Base-by-base conservation (phyloP, 208 protist species). In the Leishmania martiniquensis region DNA sequence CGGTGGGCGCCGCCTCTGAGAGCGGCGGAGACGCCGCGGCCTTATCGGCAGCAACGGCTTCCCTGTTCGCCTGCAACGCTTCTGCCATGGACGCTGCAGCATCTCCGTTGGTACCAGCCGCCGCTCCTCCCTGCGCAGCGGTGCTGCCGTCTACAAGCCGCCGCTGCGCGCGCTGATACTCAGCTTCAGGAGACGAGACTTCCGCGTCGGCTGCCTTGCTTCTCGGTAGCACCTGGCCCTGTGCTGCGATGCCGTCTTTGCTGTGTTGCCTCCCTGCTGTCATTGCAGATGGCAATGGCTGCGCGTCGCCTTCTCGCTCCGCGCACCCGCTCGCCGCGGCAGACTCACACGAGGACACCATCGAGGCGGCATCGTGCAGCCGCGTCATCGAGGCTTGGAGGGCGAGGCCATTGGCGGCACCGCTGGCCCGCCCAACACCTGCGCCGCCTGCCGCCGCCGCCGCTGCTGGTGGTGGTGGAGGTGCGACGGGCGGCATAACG, bases 21-120 rank as follows among this genome's bases (percentile, higher is more conserved):
- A 39, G 32, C 70, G 39, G 9, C 70, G 7, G 44, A 45, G 70
- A 5, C 44, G 47, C 6, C 22, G 65, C 42, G 65, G 42, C 47
- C 44, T 73, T n/a, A 25, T n/a, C 47, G 60, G 51, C 12, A 69
- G 29, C 25, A 32, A 34, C 66, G 47, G 37, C 34, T 54, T 63
- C 49, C 17, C 63, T 44, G 22, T 12, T 22, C 42, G 55, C 66
- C 15, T 63, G 29, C 32, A 57, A 17, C 49, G 70, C 37, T 54
- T 39, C 78, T 34, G 44, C 59, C 68, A 63, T 39, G 59, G 78
- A 17, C 22, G 72, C 75, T 55, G 72, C 15, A 72, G 47, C 68
- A 13, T 39, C 17, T 17, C 66, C 66, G 15, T 4, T n/a, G 66
- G 13, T 25, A 71, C 22, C 42, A 22, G 15, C 32, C 34, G 32